Evolutionary conservation across 129 eudicot genomes (phyloP), one percentile per base, ranked within the genome.

Genomic region (Flaveria robusta): DNA sequence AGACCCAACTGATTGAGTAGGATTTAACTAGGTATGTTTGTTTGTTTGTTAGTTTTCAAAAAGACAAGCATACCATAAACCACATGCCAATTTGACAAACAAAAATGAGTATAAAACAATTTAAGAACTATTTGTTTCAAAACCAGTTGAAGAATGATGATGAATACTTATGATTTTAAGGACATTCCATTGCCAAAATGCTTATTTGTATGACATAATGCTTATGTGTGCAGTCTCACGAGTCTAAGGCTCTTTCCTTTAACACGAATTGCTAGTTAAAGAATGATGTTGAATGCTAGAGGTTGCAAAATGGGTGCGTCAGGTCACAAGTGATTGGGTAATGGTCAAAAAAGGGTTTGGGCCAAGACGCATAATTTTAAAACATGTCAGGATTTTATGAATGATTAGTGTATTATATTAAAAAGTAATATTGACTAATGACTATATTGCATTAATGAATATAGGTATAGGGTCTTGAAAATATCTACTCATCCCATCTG

Each of bases 221-320:
- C 55, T 49, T 49, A 12, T 14, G 52, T 47, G 18, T 47, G 52
- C 3, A 12, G 52, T 47, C 16, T 3, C 5, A 49, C 55, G 1
- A 0, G 55, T 49, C 55, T 2, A 5, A 49, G 55, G 55, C 20
- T 4, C 7, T 34, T 34, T 34, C 39, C 39, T 34, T 34, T 34
- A 34, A 6, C 39, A 34, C 8, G 39, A 20, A 56, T 56, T 9
- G 3, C 7, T 56, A 24, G 34, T 59, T 24, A 39, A 59, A 23
- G 66, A 59, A 59, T 59, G 66, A 59, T 59, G 18, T 24, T 56
- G 63, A 55, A 49, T 9, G 31, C 23, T 56, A 56, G 29, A 56
- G 31, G 7, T 56, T 29, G 34, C 31, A 56, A 56, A 56, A 56
- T 22, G 64, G 64, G 63, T 55, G 63, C 14, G 63, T 55, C 14